These are phyloP conservation scores for Asterochloris sp. DNA, from an alignment of 139 green algal genomes.

Conservation along the genomic window DNA sequence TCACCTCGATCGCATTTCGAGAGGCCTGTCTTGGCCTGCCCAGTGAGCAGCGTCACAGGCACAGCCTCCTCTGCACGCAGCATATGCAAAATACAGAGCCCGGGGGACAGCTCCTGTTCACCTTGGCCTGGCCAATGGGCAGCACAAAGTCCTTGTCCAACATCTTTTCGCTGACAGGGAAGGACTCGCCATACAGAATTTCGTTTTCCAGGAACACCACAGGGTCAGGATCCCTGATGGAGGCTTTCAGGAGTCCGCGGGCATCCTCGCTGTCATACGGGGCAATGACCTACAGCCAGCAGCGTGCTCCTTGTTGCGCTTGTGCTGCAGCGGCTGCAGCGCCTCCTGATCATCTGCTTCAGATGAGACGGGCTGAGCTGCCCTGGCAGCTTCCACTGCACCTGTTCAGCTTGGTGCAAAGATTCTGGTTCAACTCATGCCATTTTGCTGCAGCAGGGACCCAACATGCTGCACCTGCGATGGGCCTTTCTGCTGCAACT, in stretches of 20 bases:
- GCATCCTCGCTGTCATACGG: conserved; percentile 95
- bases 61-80: not conserved
- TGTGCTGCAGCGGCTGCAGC: not conserved
- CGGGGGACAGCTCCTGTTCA: conserved; percentile 21
- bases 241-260: conserved; percentile 91
- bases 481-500: not conserved
- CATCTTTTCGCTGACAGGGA: conserved; percentile 64
- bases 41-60: not conserved
- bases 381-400: too few species aligned
- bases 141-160: conserved; percentile 92
- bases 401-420: too few species aligned
- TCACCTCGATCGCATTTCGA: not conserved
- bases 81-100: too few species aligned
- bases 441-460: not conserved
- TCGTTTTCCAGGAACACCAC: conserved; percentile 99
- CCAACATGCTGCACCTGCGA: not conserved
- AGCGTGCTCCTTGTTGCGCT: not conserved
- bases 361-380: too few species aligned
- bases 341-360: not conserved
- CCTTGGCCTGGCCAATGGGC: conserved; percentile 97
- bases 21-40: not conserved
- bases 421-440: too few species aligned
- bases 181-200: conserved; percentile 91
- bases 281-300: conserved; percentile 71
- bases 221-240: conserved; percentile 95